Evolutionary conservation across 495 filamentous ascomycete genomes (phyloP), one percentile per base, ranked within the genome.

Genomic region (Penicillium macrosclerotiorum): DNA sequence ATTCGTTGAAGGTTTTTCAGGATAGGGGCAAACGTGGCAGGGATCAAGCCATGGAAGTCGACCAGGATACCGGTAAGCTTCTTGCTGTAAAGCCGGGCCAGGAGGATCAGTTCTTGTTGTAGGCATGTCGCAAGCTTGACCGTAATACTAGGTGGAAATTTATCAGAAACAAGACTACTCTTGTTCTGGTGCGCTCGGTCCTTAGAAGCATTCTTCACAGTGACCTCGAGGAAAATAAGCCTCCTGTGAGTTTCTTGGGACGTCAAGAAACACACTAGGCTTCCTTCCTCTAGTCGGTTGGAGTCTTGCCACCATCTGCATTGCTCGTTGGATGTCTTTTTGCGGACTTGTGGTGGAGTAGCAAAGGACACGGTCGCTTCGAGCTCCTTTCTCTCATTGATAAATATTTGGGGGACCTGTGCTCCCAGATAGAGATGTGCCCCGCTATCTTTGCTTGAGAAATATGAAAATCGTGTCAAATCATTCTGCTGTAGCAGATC

Each of bases 391-490:
- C 11, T 46, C 7, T 42, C 42, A 40, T 52, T 52, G 30, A 52
- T 52, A 22, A 47, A 46, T 11, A 52, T 40, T 0, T 46, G n/a
- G 0, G 2, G 17, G n/a, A 46, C 13, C n/a, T 30, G 30, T 37
- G 49, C 27, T 25, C 16, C 42, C 29, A 41, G 18, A 35, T 42
- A 47, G 41, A 51, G 26, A 51, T 51, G 27, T 40, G 41, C 39
- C 40, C 19, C 5, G 14, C 26, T 45, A 23, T 39, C 27, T 8
- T 49, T 51, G 35, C 26, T 18, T 17, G 27, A 45, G 2, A 45
- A 9, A 24, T 29, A 42, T 1, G 42, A 13, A 19, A 3, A 8
- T 18, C 23, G 63, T 4, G 84, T 71, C 4, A 36, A 36, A 36
- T 36, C 18, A 36, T 36, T 36, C 33, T 36, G 33, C 33, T 47